These are phyloP conservation scores for bread wheat (Triticum aestivum) DNA, from an alignment of 176 grass and related monocot genomes.

Conservation along the genomic window DNA sequence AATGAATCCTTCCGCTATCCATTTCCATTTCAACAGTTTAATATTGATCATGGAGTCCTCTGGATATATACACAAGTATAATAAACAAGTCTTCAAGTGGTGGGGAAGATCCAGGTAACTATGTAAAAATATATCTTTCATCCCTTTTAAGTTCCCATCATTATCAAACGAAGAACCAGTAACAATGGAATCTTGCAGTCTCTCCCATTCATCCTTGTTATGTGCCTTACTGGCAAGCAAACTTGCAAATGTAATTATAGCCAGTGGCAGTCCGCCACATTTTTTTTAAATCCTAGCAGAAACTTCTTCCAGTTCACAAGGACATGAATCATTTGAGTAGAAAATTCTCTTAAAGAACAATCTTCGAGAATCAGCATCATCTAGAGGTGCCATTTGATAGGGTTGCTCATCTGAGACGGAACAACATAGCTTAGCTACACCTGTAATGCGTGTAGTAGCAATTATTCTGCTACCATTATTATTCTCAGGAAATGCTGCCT, in stretches of 20 bases:
- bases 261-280: neutral
- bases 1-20: too few relatives aligned
- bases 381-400: neutral
- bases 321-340: neutral
- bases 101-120: slow-evolving; percentile 27
- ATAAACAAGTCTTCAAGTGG: slow-evolving; percentile 5
- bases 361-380: neutral
- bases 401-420: neutral
- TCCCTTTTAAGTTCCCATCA: neutral
- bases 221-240: neutral
- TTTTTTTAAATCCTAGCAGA: neutral
- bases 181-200: neutral
- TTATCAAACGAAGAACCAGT: neutral
- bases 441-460: neutral
- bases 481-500: neutral
- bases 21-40: too few relatives aligned
- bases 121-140: slow-evolving; percentile 14
- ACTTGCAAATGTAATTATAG: neutral
- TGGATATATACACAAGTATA: slow-evolving; percentile 24
- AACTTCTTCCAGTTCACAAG: neutral
- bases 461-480: neutral
- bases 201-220: neutral
- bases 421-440: neutral
- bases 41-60: neutral
- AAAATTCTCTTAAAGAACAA: neutral